phyloP scores from a whole-genome alignment of 495 filamentous ascomycete genomes.

The Bathelium albidoporum region DNA sequence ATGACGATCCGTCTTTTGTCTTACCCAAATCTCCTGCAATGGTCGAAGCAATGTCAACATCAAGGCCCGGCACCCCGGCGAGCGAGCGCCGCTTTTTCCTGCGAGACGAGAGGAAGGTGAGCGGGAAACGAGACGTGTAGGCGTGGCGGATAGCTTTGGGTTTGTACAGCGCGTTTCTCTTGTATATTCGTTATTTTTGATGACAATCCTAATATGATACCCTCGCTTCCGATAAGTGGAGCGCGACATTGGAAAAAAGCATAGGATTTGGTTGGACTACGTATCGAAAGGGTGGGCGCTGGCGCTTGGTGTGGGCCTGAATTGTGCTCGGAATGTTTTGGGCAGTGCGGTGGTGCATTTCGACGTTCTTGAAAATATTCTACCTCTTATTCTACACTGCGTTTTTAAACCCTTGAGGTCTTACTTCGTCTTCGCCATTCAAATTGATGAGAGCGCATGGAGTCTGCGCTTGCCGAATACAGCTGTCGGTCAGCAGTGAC shows the following conservation, averaged over 20 bases:
- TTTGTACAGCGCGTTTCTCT: background rate
- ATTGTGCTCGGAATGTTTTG: no score
- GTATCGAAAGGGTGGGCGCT: background rate
- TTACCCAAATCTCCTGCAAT: constrained; percentile 35
- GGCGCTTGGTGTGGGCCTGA: background rate
- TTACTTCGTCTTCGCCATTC: no score
- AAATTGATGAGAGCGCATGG: no score
- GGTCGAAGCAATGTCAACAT: constrained; percentile 49
- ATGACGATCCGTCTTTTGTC: constrained; percentile 42
- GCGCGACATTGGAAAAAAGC: background rate
- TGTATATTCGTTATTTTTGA: background rate
- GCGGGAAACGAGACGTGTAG: constrained; percentile 19
- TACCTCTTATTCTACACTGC: no score
- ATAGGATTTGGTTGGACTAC: background rate
- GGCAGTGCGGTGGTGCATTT: no score
- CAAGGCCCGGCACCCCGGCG: constrained; percentile 55
- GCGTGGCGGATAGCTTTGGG: background rate
- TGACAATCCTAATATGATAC: background rate
- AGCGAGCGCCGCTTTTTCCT: constrained; percentile 35
- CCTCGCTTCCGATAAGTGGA: background rate
- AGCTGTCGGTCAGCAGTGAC: no score
- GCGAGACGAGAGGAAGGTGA: constrained; percentile 31
- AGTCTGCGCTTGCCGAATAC: no score
- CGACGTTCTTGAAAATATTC: no score
- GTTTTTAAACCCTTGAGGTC: no score